Evolutionary conservation across 2,329 filamentous ascomycete genomes (phyloP), one percentile per base, ranked within the genome.

Genomic region (Chrysosphaeria jannelii): DNA sequence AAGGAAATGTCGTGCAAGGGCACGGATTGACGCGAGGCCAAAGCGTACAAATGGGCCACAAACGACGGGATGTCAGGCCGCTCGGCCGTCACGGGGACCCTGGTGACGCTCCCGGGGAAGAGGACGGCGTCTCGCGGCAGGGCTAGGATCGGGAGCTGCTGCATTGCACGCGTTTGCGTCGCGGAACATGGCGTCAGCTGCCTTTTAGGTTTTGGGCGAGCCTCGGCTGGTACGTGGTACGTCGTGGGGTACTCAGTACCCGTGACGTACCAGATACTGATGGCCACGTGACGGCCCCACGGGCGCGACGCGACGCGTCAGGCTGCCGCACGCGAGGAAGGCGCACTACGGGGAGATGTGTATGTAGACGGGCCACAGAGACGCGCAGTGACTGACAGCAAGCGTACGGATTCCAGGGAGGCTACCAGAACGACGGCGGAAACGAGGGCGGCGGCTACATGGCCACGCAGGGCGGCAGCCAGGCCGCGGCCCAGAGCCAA

Each of bases 21-120:
- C 66, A 64, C 36, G 71, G 71, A 45, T 89, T 81, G 29, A 90
- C 61, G 34, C 69, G 67, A n/a, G n/a, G n/a, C n/a, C n/a, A n/a
- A n/a, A n/a, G n/a, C n/a, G n/a, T n/a, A n/a, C n/a, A n/a, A n/a
- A n/a, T n/a, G n/a, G 11, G 78, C 72, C 27, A 97, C 63, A 21
- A 93, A 60, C 23, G 81, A 72, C 25, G 76, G 69, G 33, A 93
- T 69, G 44, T 93, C 85, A 33, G 75, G 65, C 24, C 81, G 74
- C 42, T 68, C 55, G 18, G 55, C 66, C 19, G 68, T 63, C 24
- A 91, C 68, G 25, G 75, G 65, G 32, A 93, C 71, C 34, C 79
- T 70, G 35, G 89, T 59, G 23, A 79, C 65, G 27, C 79, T 64
- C 30, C 78, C 76, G 4, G 85, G 85, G 7, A 90, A 59, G 19